These are phyloP conservation scores for Trypanosomatidae sp. DNA, from an alignment of 208 protist genomes.

Conservation along the genomic window DNA sequence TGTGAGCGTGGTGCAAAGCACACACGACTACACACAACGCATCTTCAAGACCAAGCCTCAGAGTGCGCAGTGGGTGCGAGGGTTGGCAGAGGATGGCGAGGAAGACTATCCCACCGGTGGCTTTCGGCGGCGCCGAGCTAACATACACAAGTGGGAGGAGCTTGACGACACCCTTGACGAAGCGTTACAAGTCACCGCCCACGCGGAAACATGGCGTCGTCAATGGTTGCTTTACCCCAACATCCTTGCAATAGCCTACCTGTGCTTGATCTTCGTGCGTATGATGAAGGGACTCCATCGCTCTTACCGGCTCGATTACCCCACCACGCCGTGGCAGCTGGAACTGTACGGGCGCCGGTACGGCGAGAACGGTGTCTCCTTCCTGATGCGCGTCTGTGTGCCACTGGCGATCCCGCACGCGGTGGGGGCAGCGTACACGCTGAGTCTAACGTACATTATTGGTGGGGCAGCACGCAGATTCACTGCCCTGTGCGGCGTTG, in stretches of 20 bases:
- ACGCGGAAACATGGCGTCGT: neutral
- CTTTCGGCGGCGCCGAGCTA: conserved; percentile 15
- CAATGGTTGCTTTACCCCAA: conserved; percentile 42
- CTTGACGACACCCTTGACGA: conserved; percentile 18
- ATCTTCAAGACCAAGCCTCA: conserved; percentile 44
- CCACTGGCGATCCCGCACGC: conserved; percentile 35
- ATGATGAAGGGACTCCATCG: conserved; percentile 16
- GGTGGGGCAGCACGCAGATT: conserved; percentile 58
- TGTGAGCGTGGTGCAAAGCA: conserved; percentile 65
- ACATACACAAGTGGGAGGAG: conserved; percentile 25
- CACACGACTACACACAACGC: conserved; percentile 45
- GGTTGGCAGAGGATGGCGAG: conserved; percentile 53
- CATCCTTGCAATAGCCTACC: conserved; percentile 17
- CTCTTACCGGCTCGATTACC: conserved; percentile 50
- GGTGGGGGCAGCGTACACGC: conserved; percentile 26
- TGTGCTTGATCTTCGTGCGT: conserved; percentile 14
- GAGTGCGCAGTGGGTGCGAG: conserved; percentile 70
- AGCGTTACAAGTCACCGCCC: neutral
- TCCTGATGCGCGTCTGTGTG: conserved; percentile 30
- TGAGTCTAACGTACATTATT: conserved; percentile 50
- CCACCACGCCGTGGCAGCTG: conserved; percentile 40
- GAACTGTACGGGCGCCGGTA: conserved; percentile 25
- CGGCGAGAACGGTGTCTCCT: conserved; percentile 42
- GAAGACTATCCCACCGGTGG: conserved; percentile 13
- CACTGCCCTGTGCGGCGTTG: conserved; percentile 70